Conservation (phyloP, 164 flowering plant genomes). For the Chloranthus sessilifolius region DNA sequence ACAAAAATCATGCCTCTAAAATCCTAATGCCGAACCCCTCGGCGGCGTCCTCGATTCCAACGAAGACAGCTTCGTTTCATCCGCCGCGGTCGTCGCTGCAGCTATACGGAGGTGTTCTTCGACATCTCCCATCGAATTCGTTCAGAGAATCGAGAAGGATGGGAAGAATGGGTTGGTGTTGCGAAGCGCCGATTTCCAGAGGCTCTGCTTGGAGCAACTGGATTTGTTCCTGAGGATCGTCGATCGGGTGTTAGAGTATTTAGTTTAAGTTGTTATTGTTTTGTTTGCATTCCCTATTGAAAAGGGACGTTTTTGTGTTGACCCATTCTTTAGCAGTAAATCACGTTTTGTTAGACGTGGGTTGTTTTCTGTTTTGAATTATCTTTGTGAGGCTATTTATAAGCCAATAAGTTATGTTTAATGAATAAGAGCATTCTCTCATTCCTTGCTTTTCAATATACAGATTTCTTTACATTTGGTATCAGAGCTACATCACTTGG, state of each 20-base stretch:
- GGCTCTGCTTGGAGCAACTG: slow-evolving; percentile 69
- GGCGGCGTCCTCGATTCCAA: too few species aligned
- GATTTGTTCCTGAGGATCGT: slow-evolving; percentile 64
- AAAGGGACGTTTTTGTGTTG: background rate
- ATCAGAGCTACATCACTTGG: too few species aligned
- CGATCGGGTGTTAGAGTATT: slow-evolving; percentile 21
- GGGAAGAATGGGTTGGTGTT: slow-evolving; percentile 34
- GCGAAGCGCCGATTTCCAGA: slow-evolving; percentile 66
- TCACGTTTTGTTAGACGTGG: background rate
- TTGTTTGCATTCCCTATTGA: background rate
- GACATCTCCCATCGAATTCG: slow-evolving; percentile 58
- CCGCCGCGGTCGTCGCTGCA: slow-evolving; percentile 58
- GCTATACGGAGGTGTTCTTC: slow-evolving; percentile 50
- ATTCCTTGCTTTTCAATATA: background rate
- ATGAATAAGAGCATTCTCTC: too few species aligned
- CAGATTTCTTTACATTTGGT: too few species aligned
- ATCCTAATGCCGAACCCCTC: too few species aligned
- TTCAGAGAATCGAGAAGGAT: slow-evolving; percentile 40
- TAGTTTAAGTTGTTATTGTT: background rate
- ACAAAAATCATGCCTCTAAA: too few species aligned
- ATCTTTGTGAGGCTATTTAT: background rate
- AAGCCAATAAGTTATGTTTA: too few species aligned
- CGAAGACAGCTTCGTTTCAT: slow-evolving; percentile 42
- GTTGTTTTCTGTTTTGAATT: background rate
- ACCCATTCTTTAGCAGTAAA: background rate